These are phyloP conservation scores for Erythrophleum fordii DNA, from an alignment of 306 rosid genomes.

Conservation along the genomic window DNA sequence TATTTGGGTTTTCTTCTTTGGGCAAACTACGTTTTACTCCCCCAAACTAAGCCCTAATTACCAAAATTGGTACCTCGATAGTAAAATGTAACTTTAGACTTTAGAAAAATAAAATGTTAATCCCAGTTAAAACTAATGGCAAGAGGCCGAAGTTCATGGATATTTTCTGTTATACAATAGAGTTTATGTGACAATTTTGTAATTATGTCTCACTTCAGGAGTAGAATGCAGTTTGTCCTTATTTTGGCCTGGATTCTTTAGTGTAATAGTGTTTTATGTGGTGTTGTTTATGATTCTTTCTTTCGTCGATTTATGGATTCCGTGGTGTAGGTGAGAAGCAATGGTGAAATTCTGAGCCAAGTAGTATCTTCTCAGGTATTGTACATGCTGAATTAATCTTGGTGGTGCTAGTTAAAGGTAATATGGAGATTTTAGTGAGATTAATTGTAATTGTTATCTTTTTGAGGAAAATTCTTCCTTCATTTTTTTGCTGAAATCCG, in stretches of 20 bases:
- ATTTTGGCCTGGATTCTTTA: not conserved
- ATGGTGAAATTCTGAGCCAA: slow-evolving; percentile 88
- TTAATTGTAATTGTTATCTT: not conserved
- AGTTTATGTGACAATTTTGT: not conserved
- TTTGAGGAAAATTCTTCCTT: not conserved
- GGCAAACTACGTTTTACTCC: not conserved
- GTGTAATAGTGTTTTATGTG: not conserved
- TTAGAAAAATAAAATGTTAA: not conserved
- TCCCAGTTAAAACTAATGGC: not conserved
- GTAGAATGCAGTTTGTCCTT: not conserved
- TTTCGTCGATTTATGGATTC: slow-evolving; percentile 7
- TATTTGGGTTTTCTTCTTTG: slow-evolving; percentile 8
- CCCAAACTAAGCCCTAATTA: not conserved
- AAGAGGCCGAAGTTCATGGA: not conserved
- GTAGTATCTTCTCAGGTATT: slow-evolving; percentile 92
- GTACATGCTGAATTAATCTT: not conserved
- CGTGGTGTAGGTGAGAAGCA: slow-evolving; percentile 70
- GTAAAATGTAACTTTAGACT: not conserved
- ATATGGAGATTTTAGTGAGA: not conserved
- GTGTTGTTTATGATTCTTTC: slow-evolving; percentile 12
- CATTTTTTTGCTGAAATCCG: not conserved
- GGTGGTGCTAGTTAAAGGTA: not conserved
- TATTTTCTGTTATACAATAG: not conserved
- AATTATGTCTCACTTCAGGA: not conserved
- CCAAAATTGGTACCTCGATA: not conserved